phyloP scores from a whole-genome alignment of 371 early-diverging fungal species.

The Apophysomyces trapeziformis region DNA sequence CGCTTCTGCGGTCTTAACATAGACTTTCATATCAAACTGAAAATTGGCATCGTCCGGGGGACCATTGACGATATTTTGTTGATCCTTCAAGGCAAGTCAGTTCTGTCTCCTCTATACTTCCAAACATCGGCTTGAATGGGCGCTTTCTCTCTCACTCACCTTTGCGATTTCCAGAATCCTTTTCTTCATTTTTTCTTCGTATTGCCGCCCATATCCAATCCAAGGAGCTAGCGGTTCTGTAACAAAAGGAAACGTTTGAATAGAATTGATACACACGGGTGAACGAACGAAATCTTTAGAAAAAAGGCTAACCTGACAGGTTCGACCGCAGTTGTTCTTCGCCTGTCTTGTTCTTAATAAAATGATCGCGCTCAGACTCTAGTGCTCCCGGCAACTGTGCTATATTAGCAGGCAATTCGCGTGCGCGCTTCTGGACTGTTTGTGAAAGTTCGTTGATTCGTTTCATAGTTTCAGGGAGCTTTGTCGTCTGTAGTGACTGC shows the following conservation, averaged over 20 bases:
- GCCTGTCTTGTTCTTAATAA: slow-evolving; percentile 34
- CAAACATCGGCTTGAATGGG: no score
- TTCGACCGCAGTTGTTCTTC: slow-evolving; percentile 3
- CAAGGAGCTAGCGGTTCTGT: slow-evolving; percentile 62
- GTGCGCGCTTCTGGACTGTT: slow-evolving; percentile 39
- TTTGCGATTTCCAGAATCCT: slow-evolving; percentile 62
- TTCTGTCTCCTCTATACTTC: not conserved
- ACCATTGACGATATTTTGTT: slow-evolving; percentile 65
- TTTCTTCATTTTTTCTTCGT: slow-evolving; percentile 59
- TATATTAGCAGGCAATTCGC: slow-evolving; percentile 40
- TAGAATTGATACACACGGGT: no score
- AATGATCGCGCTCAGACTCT: slow-evolving; percentile 41
- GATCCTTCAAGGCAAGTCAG: slow-evolving; percentile 47
- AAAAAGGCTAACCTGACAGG: slow-evolving; percentile 14
- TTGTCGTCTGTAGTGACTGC: not conserved
- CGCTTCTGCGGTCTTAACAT: slow-evolving; percentile 63
- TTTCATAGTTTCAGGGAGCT: slow-evolving; percentile 34
- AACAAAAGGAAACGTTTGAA: not conserved
- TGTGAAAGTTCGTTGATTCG: slow-evolving; percentile 35
- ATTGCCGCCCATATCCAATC: slow-evolving; percentile 54
- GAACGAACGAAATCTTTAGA: no score
- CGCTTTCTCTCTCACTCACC: slow-evolving; percentile 26
- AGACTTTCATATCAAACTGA: slow-evolving; percentile 67
- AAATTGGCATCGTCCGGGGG: slow-evolving; percentile 71
- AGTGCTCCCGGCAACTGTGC: slow-evolving; percentile 37